Base-by-base conservation (phyloP, 176 grass and related monocot species). In the Pontederia paniculata region DNA sequence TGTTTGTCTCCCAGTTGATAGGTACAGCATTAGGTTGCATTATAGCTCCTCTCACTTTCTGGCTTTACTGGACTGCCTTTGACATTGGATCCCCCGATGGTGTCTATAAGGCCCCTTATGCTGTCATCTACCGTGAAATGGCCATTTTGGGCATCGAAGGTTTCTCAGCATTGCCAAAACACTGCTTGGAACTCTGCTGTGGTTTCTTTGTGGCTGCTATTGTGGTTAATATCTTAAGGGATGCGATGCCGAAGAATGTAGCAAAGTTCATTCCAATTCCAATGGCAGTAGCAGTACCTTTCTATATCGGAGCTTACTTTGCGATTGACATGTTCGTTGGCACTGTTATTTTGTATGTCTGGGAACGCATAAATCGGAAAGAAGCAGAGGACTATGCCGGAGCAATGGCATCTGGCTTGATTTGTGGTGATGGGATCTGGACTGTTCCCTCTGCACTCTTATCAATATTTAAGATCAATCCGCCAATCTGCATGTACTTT, bases 391-490 rank as follows among this genome's bases (percentile, higher is more conserved):
- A 88, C 43, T 94, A 76, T 42, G 60, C 77, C 2, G 80, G 77
- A 12, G 84, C 89, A 0, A 7, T 94, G 21, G 89, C 84, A 16
- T 88, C 84, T 11, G 89, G 89, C 22, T 78, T 94, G 77, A 94
- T 88, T 10, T 94, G 88, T 8, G 88, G 88, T 16, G 88, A 94
- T 51, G 88, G 89, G n/a, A 94, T 88, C 54, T 94, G 89, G 89
- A 84, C 67, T 7, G 69, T 94, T 46, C 80, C 84, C 60, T 94
- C 89, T 37, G 84, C 84, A 0, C 42, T 88, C 81, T 18, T 95
- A 10, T 84, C 89, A 10, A 88, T 95, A 49, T 78, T 95, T 51
- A 74, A 65, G 77, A 84, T 88, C 8, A 51, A 85, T 52, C 84
- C 84, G 1, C 89, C 89, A 13, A 84, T 95, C 18, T 95, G 89